Conservation (phyloP, 2,329 filamentous ascomycete species). For the Fragosphaeria purpurea region DNA sequence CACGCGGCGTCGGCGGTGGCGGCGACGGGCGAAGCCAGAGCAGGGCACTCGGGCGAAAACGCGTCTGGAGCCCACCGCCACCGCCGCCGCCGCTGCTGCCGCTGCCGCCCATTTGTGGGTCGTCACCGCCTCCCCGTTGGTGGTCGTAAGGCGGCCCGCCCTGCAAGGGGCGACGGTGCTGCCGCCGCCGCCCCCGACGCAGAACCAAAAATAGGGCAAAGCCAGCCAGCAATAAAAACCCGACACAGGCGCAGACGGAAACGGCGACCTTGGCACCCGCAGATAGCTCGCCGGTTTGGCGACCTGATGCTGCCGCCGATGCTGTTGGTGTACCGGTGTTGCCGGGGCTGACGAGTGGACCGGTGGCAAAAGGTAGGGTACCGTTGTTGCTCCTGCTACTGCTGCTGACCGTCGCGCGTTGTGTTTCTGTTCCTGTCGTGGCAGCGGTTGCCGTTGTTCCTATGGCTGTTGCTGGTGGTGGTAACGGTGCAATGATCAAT, state of each 20-base stretch:
- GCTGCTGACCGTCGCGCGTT: background rate
- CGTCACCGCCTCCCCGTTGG: background rate
- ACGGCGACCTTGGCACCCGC: conserved; percentile 34
- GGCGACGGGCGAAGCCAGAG: too few relatives aligned
- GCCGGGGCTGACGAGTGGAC: too few relatives aligned
- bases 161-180: background rate
- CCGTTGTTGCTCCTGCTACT: background rate
- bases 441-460: background rate
- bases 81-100: background rate
- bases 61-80: conserved; percentile 14
- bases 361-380: background rate
- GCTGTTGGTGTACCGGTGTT: too few relatives aligned
- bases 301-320: background rate
- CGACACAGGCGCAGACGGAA: conserved; percentile 30
- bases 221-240: conserved; percentile 25
- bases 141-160: background rate
- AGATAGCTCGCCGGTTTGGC: conserved; percentile 15
- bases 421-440: background rate
- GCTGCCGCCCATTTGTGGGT: background rate
- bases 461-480: background rate
- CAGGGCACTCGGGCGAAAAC: background rate
- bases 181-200: conserved; percentile 7
- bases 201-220: conserved; percentile 29
- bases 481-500: background rate
- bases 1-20: conserved; percentile 9